Evolutionary conservation across 176 grass and related monocot species (phyloP), one percentile per base, ranked within the genome.

Genomic region (Triticum dicoccoides): DNA sequence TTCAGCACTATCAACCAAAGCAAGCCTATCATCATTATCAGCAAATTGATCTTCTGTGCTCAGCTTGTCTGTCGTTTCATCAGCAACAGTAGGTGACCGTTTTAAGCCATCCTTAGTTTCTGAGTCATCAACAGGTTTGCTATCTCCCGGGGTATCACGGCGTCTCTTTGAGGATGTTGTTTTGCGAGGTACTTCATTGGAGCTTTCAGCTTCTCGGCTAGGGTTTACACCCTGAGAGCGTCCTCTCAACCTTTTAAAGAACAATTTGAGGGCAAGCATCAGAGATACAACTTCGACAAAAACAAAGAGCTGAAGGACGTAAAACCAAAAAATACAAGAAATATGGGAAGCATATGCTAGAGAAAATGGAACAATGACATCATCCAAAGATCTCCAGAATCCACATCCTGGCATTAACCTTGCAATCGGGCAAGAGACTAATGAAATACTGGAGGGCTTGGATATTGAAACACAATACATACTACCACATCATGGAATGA

Each of bases 1-100:
- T 81, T 94, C 96, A 85, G 82, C 88, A 86, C 90, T 94, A 85
- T 95, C 93, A 82, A 68, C 80, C 69, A 92, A 83, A 73, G 88
- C 82, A 24, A 92, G 65, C 74, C 63, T 89, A 59, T 91, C 92
- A 54, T 87, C 90, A 51, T 81, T 74, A 45, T 86, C 88, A 86
- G 84, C 87, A 85, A 62, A 87, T 49, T 80, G 89, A 75, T 91
- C 88, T 85, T 95, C 96, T 65, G 83, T 65, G 66, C 83, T 94
- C 33, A 89, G 59, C 85, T 96, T 91, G 70, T 95, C 84, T 81
- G 90, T 77, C 25, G 65, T 73, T 74, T 94, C 86, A 64, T 69
- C 84, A 54, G 80, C 72, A 83, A 65, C 81, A 77, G 83, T 51
- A 88, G 69, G 90, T 77, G 77, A 96, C 18, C 72, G 80, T 89